These are phyloP conservation scores for Macroventuria anomochaeta DNA, from an alignment of 2,329 filamentous ascomycete species.

Conservation along the genomic window DNA sequence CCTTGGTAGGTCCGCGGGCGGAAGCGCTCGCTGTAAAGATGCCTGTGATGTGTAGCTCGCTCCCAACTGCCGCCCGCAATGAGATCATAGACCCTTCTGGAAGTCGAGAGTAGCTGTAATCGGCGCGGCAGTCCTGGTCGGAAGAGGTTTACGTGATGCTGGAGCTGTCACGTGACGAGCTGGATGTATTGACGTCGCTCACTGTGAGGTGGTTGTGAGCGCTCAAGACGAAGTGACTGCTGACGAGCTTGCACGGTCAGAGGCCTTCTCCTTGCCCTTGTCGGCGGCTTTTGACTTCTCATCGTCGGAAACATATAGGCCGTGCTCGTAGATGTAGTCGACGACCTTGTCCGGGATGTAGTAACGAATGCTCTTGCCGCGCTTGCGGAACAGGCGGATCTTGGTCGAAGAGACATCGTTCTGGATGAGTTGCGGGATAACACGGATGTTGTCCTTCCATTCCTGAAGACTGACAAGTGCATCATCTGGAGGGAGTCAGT, in stretches of 20 bases:
- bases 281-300: conserved; percentile 46
- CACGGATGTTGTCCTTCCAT: conserved; percentile 85
- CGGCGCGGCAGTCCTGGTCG: conserved; percentile 26
- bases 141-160: conserved; percentile 20
- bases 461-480: conserved; percentile 80
- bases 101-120: not conserved
- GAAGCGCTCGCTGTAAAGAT: conserved; percentile 15
- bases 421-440: conserved; percentile 86
- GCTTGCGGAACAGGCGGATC: conserved; percentile 73
- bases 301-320: conserved; percentile 48
- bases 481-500: conserved; percentile 63
- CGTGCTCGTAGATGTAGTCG: conserved; percentile 51
- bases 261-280: conserved; percentile 34
- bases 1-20: conserved; percentile 7
- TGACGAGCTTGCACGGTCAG: conserved; percentile 33
- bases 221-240: conserved; percentile 23
- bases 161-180: conserved; percentile 5
- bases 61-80: conserved; percentile 9
- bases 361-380: conserved; percentile 51
- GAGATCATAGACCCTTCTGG: not conserved
- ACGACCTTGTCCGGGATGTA: conserved; percentile 50
- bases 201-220: not conserved
- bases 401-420: conserved; percentile 85
- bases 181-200: not conserved
- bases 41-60: conserved; percentile 8